Conservation (phyloP, 805 yeast species). For the Suhomyces vadensis region DNA sequence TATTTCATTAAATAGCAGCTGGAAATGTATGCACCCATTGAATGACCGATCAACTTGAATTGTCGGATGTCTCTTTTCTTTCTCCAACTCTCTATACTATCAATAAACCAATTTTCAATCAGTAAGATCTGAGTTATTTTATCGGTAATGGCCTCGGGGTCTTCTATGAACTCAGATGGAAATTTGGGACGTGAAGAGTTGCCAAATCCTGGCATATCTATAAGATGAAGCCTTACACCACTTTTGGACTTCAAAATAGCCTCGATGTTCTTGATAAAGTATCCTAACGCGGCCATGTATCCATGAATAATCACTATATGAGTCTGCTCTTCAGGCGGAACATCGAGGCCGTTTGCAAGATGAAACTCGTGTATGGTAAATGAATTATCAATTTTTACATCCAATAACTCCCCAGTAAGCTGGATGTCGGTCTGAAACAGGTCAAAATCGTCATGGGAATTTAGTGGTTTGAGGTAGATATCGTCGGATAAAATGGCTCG, state of each 20-base stretch:
- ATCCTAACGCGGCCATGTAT: constrained; percentile 48
- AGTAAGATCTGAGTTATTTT: constrained; percentile 33
- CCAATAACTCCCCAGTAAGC: constrained; percentile 26
- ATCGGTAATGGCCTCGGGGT: constrained; percentile 19
- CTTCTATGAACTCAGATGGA: constrained; percentile 29
- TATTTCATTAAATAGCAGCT: constrained; percentile 44
- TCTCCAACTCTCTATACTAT: constrained; percentile 41
- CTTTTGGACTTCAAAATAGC: constrained; percentile 28
- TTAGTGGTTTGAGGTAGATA: constrained; percentile 19
- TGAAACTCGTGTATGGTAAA: constrained; percentile 39
- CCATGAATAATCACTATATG: constrained; percentile 43
- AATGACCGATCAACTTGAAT: constrained; percentile 39
- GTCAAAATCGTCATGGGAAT: background rate
- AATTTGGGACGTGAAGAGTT: constrained; percentile 43
- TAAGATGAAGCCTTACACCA: constrained; percentile 38
- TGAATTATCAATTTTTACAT: constrained; percentile 29
- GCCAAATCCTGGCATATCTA: constrained; percentile 46
- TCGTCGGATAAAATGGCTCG: constrained; percentile 34
- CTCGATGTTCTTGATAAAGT: constrained; percentile 41
- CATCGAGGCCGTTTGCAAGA: constrained; percentile 23
- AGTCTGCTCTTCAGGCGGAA: constrained; percentile 12
- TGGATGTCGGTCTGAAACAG: background rate
- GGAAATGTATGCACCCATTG: constrained; percentile 45
- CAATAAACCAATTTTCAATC: constrained; percentile 44
- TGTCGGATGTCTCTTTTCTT: constrained; percentile 18